Base-by-base conservation (phyloP, 805 yeast species). In the Wickerhamia fluorescens region DNA sequence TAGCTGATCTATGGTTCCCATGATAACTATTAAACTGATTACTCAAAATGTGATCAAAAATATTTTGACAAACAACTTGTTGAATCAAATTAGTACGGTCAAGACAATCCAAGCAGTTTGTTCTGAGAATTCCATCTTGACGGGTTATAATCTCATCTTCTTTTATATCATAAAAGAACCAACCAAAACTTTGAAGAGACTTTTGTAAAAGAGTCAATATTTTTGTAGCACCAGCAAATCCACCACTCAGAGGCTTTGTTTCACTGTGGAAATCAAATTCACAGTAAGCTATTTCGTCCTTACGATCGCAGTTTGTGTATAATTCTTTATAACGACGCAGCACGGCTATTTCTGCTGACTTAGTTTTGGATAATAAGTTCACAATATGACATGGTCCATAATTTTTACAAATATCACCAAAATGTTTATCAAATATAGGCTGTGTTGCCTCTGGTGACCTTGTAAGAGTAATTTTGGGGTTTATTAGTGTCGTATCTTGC, bases 181-280 rank as follows among this genome's bases (percentile, higher is more conserved):
- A 92, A 1, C 95, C 96, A 55, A 85, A 85, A 34, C 75, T 76
- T 33, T 75, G 73, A 32, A 87, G 57, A 1, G 88, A 78, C 18
- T 73, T 77, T 35, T 73, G 69, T 21, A 92, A 54, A 27, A 69
- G 51, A 0, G 81, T 79, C 13, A 82, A 51, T 23, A 92, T 71
- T 34, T 73, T 75, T 3, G 75, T 55, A 0, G 96, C 95, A 11
- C 85, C 83, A 0, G 87, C 77, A 53, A 88, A 92, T 0, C 94
- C 92, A 13, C 88, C 88, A 35, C 76, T 80, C 47, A 42, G 49
- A 24, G 50, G 64, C n/a, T 88, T 74, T 0, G 96, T 92, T 51
- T 88, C 96, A 24, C 73, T 79, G 49, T 92, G 98, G 55, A 92
- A 92, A 52, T 92, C 98, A 55, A 94, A 92, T 31, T 82, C 84